Base-by-base conservation (phyloP, 1,284 basidiomycete species). In the Rhodofomes roseus region DNA sequence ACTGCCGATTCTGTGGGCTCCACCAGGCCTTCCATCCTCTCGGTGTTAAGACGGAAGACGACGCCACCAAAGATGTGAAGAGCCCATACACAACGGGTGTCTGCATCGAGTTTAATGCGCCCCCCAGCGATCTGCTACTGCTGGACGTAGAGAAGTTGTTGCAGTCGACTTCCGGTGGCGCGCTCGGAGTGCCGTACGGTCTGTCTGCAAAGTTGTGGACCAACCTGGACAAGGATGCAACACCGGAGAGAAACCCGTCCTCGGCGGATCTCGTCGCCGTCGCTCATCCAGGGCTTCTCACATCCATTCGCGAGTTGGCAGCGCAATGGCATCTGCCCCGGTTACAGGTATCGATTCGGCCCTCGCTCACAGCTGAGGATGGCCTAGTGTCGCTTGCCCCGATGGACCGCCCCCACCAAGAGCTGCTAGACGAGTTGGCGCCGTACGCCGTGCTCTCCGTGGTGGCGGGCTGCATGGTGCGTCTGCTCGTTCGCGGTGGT, bases 361-460 rank as follows among this genome's bases (percentile, higher is more conserved):
- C 22, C 31, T 18, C 22, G 34, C 34, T 25, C 2, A 34, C n/a
- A 6, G 22, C 39, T 20, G 56, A 31, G 18, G 46, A 34, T 18
- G 44, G 27, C 16, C 43, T 44, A 36, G 27, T 31, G 8, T 40
- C 43, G 14, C 56, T 41, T 39, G 53, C 58, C 34, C 55, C 41
- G 14, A 40, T 40, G 37, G 51, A 25, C 36, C 43, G 18, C 27
- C 36, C 66, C 36, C 67, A 67, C 44, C 58, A 57, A 6, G 66
- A 71, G 23, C 66, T 80, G 11, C 74, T 79, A 20, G 65, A 65
- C 6, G 64, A 65, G n/a, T 71, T 85, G 7, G 77, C 77, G 23
- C 77, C 82, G 11, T 71, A 74, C 59, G 81, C 81, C 4, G 60
- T 79, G 36, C 70, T 86, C 27, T 73, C 79, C 11, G 63, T 81